phyloP scores from a whole-genome alignment of 2,329 filamentous ascomycete genomes.

The Fusarium multiceps region DNA sequence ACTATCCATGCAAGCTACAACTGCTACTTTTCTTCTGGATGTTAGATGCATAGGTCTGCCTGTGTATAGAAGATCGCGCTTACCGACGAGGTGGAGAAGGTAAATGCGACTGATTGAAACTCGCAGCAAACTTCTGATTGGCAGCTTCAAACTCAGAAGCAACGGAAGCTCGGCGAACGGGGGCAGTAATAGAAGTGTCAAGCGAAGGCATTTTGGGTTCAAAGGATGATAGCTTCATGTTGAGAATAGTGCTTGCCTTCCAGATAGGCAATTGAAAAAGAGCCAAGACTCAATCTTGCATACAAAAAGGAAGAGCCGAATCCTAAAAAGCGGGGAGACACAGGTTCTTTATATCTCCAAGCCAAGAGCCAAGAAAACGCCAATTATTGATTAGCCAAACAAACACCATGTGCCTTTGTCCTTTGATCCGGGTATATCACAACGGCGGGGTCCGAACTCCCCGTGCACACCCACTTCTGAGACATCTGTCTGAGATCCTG shows the following conservation, averaged over 20 bases:
- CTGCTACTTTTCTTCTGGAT: conserved; percentile 45
- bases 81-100: conserved; percentile 43
- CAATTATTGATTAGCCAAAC: conserved; percentile 1
- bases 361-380: conserved; percentile 17
- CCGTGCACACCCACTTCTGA: conserved; percentile 12
- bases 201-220: conserved; percentile 23
- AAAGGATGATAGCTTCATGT: neutral
- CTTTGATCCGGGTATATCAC: conserved; percentile 32
- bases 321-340: neutral
- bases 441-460: conserved; percentile 38
- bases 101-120: conserved; percentile 37
- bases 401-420: conserved; percentile 10
- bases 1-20: conserved; percentile 85
- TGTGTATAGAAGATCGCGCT: neutral
- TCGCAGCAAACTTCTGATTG: conserved; percentile 38
- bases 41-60: too few species aligned
- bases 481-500: conserved; percentile 35
- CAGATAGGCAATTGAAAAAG: neutral
- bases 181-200: neutral
- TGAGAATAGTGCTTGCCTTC: accelerated
- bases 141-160: conserved; percentile 39
- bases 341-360: neutral
- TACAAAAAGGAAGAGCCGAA: neutral
- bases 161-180: conserved; percentile 22
- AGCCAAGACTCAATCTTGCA: neutral